These are phyloP conservation scores for Flaveria brownii DNA, from an alignment of 129 eudicot genomes.

Conservation along the genomic window DNA sequence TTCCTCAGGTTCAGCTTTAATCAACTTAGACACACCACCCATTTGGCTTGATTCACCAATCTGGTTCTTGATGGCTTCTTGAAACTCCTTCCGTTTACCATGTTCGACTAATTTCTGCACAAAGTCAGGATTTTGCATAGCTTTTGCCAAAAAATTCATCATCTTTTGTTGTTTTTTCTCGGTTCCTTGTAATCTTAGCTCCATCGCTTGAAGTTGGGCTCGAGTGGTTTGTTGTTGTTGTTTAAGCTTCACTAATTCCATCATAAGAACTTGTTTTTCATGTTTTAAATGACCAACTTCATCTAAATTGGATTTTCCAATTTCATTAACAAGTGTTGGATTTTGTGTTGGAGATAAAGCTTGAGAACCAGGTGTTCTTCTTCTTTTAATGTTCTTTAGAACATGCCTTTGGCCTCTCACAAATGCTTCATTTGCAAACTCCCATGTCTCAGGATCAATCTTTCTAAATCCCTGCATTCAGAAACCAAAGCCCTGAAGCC, in stretches of 20 bases:
- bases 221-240: conserved; percentile 71
- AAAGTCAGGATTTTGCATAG: conserved; percentile 85
- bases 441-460: conserved; percentile 94
- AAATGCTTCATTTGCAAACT: conserved; percentile 83
- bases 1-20: conserved; percentile 68
- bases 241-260: conserved; percentile 76
- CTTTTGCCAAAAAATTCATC: conserved; percentile 93
- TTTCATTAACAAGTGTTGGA: conserved; percentile 41
- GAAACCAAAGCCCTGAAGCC: conserved; percentile 31
- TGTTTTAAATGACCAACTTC: conserved; percentile 68
- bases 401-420: conserved; percentile 69
- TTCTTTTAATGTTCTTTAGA: conserved; percentile 66
- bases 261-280: conserved; percentile 61
- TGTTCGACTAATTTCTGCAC: conserved; percentile 58
- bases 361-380: conserved; percentile 53
- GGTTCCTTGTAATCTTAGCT: conserved; percentile 64
- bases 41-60: conserved; percentile 36
- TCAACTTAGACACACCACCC: conserved; percentile 18
- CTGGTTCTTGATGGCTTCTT: conserved; percentile 45
- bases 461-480: conserved; percentile 92
- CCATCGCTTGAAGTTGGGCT: conserved; percentile 73
- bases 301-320: conserved; percentile 51
- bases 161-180: conserved; percentile 84
- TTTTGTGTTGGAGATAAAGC: conserved; percentile 36
- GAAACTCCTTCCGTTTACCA: conserved; percentile 61